Evolutionary conservation across 306 rosid species (phyloP).

Genomic region (Ormosia semicastrata): DNA sequence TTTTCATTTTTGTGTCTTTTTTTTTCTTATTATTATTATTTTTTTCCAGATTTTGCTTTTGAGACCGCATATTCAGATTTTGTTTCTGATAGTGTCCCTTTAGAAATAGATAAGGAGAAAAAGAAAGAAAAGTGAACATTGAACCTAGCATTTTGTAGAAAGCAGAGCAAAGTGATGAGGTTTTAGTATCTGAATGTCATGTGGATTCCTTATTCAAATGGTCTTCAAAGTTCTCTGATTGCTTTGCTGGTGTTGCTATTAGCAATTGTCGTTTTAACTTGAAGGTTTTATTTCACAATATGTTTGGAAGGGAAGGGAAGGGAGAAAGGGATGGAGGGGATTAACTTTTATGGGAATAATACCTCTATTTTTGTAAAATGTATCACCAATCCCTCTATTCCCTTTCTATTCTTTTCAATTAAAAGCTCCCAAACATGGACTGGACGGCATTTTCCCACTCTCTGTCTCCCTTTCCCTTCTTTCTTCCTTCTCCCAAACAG

Average conservation of each 20-base stretch:
- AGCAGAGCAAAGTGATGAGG: constrained; percentile 43
- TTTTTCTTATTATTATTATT: no score
- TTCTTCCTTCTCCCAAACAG: not conserved
- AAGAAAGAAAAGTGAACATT: not conserved
- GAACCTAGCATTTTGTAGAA: not conserved
- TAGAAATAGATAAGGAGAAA: not conserved
- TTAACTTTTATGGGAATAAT: not conserved
- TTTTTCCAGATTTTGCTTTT: not conserved
- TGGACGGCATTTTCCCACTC: not conserved
- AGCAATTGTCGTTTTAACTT: not conserved
- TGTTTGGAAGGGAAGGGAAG: not conserved
- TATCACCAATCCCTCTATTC: not conserved
- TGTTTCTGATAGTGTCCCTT: not conserved
- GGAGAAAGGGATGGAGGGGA: not conserved
- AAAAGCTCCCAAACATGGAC: not conserved
- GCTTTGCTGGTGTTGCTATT: constrained; percentile 16
- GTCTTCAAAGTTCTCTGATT: constrained; percentile 58
- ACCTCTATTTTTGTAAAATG: no score
- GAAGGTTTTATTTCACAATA: not conserved
- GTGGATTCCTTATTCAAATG: constrained; percentile 14
- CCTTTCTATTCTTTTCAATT: not conserved
- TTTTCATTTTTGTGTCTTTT: no score
- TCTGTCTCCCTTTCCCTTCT: not conserved
- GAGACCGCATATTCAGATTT: not conserved
- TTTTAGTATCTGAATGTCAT: constrained; percentile 25